A percentile compares a stretch with the other conserved stretches of the same genome.
Conservation (phyloP, 2,329 filamentous ascomycete species). For the Hypoxylon sp. region DNA sequence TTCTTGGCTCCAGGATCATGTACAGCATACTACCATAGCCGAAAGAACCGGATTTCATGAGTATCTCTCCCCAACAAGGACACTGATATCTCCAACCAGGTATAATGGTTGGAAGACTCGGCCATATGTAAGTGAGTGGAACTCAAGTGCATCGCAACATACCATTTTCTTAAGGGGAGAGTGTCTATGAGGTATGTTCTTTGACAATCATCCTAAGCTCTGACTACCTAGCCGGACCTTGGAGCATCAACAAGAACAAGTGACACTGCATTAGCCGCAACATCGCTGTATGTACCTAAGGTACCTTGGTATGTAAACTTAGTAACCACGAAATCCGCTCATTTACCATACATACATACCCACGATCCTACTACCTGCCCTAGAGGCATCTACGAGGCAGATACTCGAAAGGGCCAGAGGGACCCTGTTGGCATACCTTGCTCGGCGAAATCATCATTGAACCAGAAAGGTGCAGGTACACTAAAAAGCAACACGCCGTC, state of each 20-base stretch:
- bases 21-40: conserved; percentile 29
- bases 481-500: conserved; percentile 1
- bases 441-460: conserved; percentile 20
- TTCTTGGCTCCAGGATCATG: conserved; percentile 36
- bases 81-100: conserved; percentile 10
- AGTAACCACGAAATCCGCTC: conserved; percentile 27
- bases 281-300: conserved; percentile 11
- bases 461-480: conserved; percentile 24
- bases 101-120: conserved; percentile 18
- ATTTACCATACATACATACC: neutral
- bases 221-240: conserved; percentile 24
- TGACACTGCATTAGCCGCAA: conserved; percentile 41
- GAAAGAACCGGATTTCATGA: conserved; percentile 32
- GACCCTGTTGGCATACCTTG: conserved; percentile 27
- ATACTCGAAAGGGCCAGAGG: conserved; percentile 3
- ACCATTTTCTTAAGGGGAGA: conserved; percentile 35
- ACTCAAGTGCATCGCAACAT: conserved; percentile 32
- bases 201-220: conserved; percentile 24
- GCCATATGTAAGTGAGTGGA: conserved; percentile 31
- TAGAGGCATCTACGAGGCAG: neutral
- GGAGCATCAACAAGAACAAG: conserved; percentile 25
- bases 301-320: conserved; percentile 28
- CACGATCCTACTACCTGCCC: conserved; percentile 5
- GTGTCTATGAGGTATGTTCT: conserved; percentile 26
- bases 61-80: conserved; percentile 11